A percentile compares a stretch with the other conserved stretches of the same genome.
Conservation (phyloP, 768 basidiomycete genomes). For the Tremella fuciformis region DNA sequence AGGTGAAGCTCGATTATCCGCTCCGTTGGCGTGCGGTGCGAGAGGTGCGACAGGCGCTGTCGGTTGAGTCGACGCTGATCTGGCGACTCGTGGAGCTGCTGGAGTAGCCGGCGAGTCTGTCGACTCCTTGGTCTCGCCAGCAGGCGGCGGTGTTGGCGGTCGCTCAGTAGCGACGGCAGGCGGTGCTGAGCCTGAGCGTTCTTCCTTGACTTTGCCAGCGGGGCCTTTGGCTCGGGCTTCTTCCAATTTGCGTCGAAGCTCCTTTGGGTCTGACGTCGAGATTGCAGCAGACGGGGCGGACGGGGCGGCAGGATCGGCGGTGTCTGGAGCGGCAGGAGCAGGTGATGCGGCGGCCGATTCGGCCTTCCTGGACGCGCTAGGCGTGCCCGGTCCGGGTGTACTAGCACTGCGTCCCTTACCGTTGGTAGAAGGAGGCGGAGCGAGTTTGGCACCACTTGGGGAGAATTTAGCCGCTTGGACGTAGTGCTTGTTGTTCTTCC, state of each 20-base stretch:
- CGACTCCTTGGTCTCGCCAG: neutral
- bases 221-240: slow-evolving; percentile 11
- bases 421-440: neutral
- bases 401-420: neutral
- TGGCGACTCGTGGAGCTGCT: slow-evolving; percentile 30
- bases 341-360: neutral
- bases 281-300: neutral
- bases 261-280: slow-evolving; percentile 18
- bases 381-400: neutral
- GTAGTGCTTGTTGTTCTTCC: slow-evolving; percentile 33
- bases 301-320: neutral
- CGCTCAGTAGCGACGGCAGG: neutral
- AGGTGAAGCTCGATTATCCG: neutral
- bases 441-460: slow-evolving; percentile 10
- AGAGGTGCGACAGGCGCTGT: neutral
- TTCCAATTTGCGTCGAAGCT: slow-evolving; percentile 10
- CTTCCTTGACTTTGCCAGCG: neutral
- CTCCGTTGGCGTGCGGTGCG: neutral
- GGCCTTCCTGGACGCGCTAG: neutral
- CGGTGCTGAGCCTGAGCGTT: slow-evolving; percentile 1
- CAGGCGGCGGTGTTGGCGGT: neutral
- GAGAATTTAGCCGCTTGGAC: slow-evolving; percentile 27
- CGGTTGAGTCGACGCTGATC: slow-evolving; percentile 17
- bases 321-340: neutral
- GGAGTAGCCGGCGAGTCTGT: slow-evolving; percentile 15